Conservation (phyloP, 2,329 filamentous ascomycete genomes). For the Clarireedia hainanense region DNA sequence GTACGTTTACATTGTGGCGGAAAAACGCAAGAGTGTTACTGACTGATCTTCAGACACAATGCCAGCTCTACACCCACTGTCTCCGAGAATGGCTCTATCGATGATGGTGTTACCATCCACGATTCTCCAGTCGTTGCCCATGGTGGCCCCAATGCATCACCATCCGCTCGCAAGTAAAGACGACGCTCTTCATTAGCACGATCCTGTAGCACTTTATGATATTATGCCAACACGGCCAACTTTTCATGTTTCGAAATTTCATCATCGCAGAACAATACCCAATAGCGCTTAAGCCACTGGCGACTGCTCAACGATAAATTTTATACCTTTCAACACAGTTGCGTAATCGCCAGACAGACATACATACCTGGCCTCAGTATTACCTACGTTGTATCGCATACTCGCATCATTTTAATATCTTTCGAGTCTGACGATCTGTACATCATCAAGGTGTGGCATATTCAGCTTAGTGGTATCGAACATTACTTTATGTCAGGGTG, state of each 20-base stretch:
- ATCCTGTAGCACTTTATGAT: constrained; percentile 4
- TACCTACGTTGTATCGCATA: constrained; percentile 20
- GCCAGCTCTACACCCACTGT: constrained; percentile 23
- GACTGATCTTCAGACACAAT: constrained; percentile 11
- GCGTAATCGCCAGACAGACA: constrained; percentile 23
- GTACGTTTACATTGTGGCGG: constrained; percentile 16
- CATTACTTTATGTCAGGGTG: constrained; percentile 25
- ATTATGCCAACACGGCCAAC: constrained; percentile 12
- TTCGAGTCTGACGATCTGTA: constrained; percentile 25
- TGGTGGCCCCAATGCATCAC: constrained; percentile 18
- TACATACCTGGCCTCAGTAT: constrained; percentile 22
- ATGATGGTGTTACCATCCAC: constrained; percentile 27
- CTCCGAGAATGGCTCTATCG: constrained; percentile 28
- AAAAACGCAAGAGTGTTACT: neutral
- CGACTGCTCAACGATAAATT: constrained; percentile 17
- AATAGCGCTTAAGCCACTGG: constrained; percentile 14
- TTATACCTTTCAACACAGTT: constrained; percentile 18
- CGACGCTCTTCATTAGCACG: neutral
- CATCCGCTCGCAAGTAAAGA: constrained; percentile 25
- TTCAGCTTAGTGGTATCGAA: constrained; percentile 22
- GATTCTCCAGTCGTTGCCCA: constrained; percentile 26
- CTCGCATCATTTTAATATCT: constrained; percentile 23
- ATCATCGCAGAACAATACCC: constrained; percentile 13
- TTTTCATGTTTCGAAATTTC: constrained; percentile 7
- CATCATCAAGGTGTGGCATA: constrained; percentile 22